Base-by-base conservation (phyloP, 805 yeast genomes). In the Yamadazyma sp. region DNA sequence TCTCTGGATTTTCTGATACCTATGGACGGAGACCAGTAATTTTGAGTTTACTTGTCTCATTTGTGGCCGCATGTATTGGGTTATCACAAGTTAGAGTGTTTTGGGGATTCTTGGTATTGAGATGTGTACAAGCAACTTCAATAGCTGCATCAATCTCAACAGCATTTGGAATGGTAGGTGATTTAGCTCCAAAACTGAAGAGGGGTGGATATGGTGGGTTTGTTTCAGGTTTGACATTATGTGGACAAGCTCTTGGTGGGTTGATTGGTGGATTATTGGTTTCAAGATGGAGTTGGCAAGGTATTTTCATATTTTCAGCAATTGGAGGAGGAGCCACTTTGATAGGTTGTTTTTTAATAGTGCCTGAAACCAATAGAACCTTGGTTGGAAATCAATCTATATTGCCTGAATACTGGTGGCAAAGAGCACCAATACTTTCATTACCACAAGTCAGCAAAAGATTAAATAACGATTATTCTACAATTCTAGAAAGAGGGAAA, bases 171-270 rank as follows among this genome's bases (percentile, higher is more conserved):
- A 67, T 80, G 0, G 74, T 81, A 33, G 86, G 86, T 9, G 95
- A 86, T 56, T 57, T 80, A 17, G 74, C 86, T 0, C 69, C 76
- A 0, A 63, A 79, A 27, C 62, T 60, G n/a, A 76, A 78, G 36
- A 66, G 95, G 42, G 95, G 93, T 7, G 68, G 75, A 3, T 72
- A 69, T 39, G 73, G 79, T 32, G 91, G 91, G 0, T 45, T 78
- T 14, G 71, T 74, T 0, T 53, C 75, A 10, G 89, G 93, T 0
- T 59, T 79, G 18, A 72, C 79, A 9, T 66, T 82, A 23, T 44
- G 81, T 7, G 94, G 93, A 2, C 82, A 80, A 47, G 86, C 84
- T 1, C 68, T 86, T 42, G 88, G 93, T 11, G 87, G 93, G 0
- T 61, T 87, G 13, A 58, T 86, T 15, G 52, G 84, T 67, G 65